Percentiles rank a stretch among this genome's conserved stretches.
These are phyloP conservation scores for Aulographum hederae DNA, from an alignment of 2,329 filamentous ascomycete species.

Conservation along the genomic window DNA sequence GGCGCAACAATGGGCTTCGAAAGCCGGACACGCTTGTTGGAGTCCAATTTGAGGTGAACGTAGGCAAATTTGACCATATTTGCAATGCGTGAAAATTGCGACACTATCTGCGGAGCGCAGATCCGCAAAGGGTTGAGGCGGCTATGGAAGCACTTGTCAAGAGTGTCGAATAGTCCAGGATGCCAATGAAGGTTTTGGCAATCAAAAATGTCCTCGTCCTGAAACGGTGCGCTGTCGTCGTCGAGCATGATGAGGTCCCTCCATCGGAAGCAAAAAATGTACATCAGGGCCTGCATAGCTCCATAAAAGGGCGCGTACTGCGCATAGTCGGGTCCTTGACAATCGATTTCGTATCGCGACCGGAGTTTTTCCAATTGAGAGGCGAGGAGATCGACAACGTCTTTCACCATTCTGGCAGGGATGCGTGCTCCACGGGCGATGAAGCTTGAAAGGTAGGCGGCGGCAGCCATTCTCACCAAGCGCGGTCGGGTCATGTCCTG, in stretches of 20 bases:
- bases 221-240: slow-evolving; percentile 32
- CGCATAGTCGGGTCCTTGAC: slow-evolving; percentile 68
- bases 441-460: slow-evolving; percentile 86
- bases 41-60: slow-evolving; percentile 71
- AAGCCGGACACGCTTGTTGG: slow-evolving; percentile 77
- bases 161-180: slow-evolving; percentile 51
- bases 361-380: slow-evolving; percentile 61
- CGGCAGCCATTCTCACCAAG: slow-evolving; percentile 64
- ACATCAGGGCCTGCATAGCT: slow-evolving; percentile 72
- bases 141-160: slow-evolving; percentile 62
- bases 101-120: slow-evolving; percentile 76
- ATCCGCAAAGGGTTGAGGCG: slow-evolving; percentile 90
- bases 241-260: slow-evolving; percentile 54
- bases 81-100: slow-evolving; percentile 77
- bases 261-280: slow-evolving; percentile 98
- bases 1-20: slow-evolving; percentile 44
- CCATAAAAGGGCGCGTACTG: slow-evolving; percentile 76
- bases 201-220: slow-evolving; percentile 19
- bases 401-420: slow-evolving; percentile 54
- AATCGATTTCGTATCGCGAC: slow-evolving; percentile 48
- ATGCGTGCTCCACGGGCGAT: slow-evolving; percentile 79
- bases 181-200: slow-evolving; percentile 50
- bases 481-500: slow-evolving; percentile 52
- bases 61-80: slow-evolving; percentile 79
- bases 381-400: slow-evolving; percentile 64